Percentiles rank a stretch among this genome's conserved stretches.
These are phyloP conservation scores for Microdochium nivale DNA, from an alignment of 2,329 filamentous ascomycete species.

Conservation along the genomic window DNA sequence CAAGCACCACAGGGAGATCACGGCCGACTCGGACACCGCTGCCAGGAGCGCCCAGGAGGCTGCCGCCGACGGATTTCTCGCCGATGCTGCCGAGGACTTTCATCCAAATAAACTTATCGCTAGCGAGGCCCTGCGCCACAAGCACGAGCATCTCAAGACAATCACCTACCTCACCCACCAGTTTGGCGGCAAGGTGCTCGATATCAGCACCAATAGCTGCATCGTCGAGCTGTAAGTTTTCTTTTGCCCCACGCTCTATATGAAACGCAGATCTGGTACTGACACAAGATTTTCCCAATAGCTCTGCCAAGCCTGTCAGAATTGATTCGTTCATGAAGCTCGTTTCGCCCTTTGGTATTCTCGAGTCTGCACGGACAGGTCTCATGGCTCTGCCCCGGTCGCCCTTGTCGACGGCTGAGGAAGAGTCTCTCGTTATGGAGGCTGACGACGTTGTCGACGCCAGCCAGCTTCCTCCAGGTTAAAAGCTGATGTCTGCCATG, in stretches of 20 bases:
- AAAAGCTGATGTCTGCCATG: constrained; percentile 16
- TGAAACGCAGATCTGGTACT: not conserved
- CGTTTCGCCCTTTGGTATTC: constrained; percentile 85
- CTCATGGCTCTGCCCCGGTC: constrained; percentile 95
- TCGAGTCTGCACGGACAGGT: constrained; percentile 91
- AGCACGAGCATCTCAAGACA: constrained; percentile 93
- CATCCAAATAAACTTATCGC: constrained; percentile 81
- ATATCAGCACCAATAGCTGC: constrained; percentile 97
- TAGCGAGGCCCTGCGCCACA: constrained; percentile 86
- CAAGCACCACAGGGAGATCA: constrained; percentile 89
- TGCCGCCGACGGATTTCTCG: constrained; percentile 29
- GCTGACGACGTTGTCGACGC: constrained; percentile 92
- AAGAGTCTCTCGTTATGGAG: constrained; percentile 64
- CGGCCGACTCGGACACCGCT: constrained; percentile 31
- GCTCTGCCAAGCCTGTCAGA: constrained; percentile 83
- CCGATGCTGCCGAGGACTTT: constrained; percentile 57
- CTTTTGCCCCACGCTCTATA: not conserved
- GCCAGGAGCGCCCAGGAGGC: constrained; percentile 32
- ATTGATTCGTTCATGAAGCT: constrained; percentile 98
- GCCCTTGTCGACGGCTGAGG: constrained; percentile 67
- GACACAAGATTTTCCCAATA: constrained; percentile 21
- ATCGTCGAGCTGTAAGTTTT: constrained; percentile 86
- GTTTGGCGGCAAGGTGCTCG: constrained; percentile 93
- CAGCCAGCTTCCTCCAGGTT: constrained; percentile 88
- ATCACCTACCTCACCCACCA: constrained; percentile 97